A percentile compares a stretch with the other conserved stretches of the same genome.
phyloP scores from a whole-genome alignment of 139 green algal species.

The Tetratostichococcus sp. region DNA sequence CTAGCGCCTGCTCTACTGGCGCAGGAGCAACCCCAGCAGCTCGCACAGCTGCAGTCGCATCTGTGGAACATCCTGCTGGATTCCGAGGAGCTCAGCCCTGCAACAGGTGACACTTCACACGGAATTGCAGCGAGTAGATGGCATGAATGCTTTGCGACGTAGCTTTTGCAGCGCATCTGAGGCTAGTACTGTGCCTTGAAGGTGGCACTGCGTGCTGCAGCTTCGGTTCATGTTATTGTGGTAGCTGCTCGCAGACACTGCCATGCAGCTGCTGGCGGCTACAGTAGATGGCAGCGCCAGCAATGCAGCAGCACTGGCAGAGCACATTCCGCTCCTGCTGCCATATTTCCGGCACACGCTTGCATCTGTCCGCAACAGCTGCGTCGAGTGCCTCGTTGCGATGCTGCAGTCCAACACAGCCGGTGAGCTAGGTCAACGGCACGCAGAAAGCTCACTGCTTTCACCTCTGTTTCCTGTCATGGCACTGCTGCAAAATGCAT shows the following conservation, averaged over 20 bases:
- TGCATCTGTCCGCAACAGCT: constrained; percentile 60
- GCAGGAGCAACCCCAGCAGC: neutral
- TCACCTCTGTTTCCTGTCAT: too few relatives aligned
- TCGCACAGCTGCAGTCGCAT: constrained; percentile 28
- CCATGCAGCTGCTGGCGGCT: constrained; percentile 71
- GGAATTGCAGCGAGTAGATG: too few relatives aligned
- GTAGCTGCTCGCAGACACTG: constrained; percentile 21
- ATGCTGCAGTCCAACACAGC: constrained; percentile 25
- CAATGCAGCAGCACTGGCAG: constrained; percentile 2
- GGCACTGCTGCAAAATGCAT: too few relatives aligned
- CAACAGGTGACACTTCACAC: constrained; percentile 33
- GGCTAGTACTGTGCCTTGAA: too few relatives aligned
- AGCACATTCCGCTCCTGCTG: constrained; percentile 60
- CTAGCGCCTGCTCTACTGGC: constrained; percentile 60
- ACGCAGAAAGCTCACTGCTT: too few relatives aligned
- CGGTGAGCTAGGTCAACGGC: neutral
- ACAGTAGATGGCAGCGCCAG: neutral
- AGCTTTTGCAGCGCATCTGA: too few relatives aligned
- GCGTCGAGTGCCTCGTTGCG: constrained; percentile 51
- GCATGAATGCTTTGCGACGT: too few relatives aligned
- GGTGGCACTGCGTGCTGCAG: too few relatives aligned
- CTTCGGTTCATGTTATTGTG: too few relatives aligned
- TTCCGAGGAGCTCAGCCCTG: constrained; percentile 81
- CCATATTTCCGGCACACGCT: constrained; percentile 80
- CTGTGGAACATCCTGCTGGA: constrained; percentile 76